Evolutionary conservation across 192 early-diverging fungal genomes (phyloP).

Genomic region (Entomortierella chlamydospora): DNA sequence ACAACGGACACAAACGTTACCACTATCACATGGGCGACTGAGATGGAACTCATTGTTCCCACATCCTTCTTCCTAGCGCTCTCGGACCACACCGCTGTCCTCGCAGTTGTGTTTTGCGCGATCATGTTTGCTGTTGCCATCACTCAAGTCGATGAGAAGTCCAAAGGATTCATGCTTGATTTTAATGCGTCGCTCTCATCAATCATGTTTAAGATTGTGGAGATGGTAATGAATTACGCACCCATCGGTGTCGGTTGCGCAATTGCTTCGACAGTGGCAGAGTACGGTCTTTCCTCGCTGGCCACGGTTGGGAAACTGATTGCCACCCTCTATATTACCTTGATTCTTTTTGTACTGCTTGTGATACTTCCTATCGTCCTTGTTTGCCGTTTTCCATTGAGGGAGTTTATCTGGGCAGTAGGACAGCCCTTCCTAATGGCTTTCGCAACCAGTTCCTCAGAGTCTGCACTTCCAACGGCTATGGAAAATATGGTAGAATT

Average conservation of each 20-base stretch:
- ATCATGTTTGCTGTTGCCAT: slow-evolving; percentile 70
- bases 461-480: slow-evolving; percentile 75
- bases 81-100: slow-evolving; percentile 43
- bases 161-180: slow-evolving; percentile 60
- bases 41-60: slow-evolving; percentile 70
- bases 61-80: slow-evolving; percentile 69
- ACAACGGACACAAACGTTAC: slow-evolving; percentile 3
- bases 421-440: slow-evolving; percentile 74
- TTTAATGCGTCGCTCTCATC: slow-evolving; percentile 63
- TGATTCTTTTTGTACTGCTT: slow-evolving; percentile 64
- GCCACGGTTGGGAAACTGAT: slow-evolving; percentile 71
- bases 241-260: slow-evolving; percentile 74
- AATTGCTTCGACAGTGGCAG: slow-evolving; percentile 69
- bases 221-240: slow-evolving; percentile 69
- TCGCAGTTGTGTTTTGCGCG: slow-evolving; percentile 72
- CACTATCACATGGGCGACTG: slow-evolving; percentile 60
- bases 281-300: slow-evolving; percentile 66
- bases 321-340: slow-evolving; percentile 64
- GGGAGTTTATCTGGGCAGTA: slow-evolving; percentile 61
- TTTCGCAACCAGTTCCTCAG: slow-evolving; percentile 76
- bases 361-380: slow-evolving; percentile 69
- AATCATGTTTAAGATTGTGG: slow-evolving; percentile 71
- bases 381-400: slow-evolving; percentile 61
- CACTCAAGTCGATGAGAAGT: slow-evolving; percentile 51
- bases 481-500: slow-evolving; percentile 75